phyloP scores from a whole-genome alignment of 106 monocot species.

The Ottelia alismoides region DNA sequence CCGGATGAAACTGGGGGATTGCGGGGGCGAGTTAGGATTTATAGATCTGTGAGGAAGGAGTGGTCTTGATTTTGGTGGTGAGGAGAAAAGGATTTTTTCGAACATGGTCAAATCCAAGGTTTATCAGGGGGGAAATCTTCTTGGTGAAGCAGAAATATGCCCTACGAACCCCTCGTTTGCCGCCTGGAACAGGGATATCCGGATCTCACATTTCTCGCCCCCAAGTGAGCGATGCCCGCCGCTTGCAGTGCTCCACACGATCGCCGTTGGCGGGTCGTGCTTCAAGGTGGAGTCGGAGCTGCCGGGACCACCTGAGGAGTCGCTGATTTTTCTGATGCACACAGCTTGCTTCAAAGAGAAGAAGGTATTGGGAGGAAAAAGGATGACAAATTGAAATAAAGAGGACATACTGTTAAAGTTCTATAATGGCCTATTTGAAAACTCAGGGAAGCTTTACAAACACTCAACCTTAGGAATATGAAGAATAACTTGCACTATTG shows the following conservation, averaged over 20 bases:
- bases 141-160: slow-evolving; percentile 67
- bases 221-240: slow-evolving; percentile 69
- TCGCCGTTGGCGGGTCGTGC: slow-evolving; percentile 50
- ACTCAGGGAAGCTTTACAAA: too few species aligned
- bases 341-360: slow-evolving; percentile 80
- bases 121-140: slow-evolving; percentile 42
- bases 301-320: slow-evolving; percentile 16
- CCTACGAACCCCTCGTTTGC: slow-evolving; percentile 24
- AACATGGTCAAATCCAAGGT: slow-evolving; percentile 67
- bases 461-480: too few species aligned
- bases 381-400: too few species aligned
- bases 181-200: slow-evolving; percentile 33
- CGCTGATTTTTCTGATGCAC: slow-evolving; percentile 50
- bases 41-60: too few species aligned
- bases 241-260: slow-evolving; percentile 74
- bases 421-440: too few species aligned
- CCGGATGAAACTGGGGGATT: too few species aligned
- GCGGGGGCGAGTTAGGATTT: too few species aligned
- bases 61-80: too few species aligned
- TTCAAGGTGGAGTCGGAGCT: slow-evolving; percentile 75
- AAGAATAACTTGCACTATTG: too few species aligned
- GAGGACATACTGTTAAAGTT: too few species aligned
- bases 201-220: slow-evolving; percentile 52
- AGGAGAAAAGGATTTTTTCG: too few species aligned
- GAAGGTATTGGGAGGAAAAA: too few species aligned